A percentile compares a stretch with the other conserved stretches of the same genome.
These are phyloP conservation scores for Rhizopogon salebrosus DNA, from an alignment of 768 basidiomycete species.

Conservation along the genomic window DNA sequence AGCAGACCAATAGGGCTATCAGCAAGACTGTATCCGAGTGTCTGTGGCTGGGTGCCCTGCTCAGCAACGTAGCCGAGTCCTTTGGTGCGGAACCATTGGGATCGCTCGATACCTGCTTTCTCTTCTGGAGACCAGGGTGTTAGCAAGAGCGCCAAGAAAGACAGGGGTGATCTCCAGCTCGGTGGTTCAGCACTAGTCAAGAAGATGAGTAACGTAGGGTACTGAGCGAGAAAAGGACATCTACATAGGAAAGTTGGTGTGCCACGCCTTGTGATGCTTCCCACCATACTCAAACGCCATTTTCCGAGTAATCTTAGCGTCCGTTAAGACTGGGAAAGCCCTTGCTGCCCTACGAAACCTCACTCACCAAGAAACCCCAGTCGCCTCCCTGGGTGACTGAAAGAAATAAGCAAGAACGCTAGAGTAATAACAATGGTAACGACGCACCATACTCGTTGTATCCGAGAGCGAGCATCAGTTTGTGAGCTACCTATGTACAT, in stretches of 20 bases:
- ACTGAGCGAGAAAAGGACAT: not conserved
- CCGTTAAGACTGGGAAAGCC: not conserved
- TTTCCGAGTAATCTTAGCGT: constrained; percentile 20
- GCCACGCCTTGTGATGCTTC: constrained; percentile 28
- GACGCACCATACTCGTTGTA: constrained; percentile 3
- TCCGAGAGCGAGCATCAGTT: constrained; percentile 36
- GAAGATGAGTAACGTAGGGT: not conserved
- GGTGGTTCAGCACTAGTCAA: not conserved
- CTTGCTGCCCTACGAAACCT: not conserved
- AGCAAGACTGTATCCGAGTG: constrained; percentile 42
- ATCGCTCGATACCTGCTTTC: constrained; percentile 26
- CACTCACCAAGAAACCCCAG: constrained; percentile 35
- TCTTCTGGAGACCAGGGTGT: constrained; percentile 26
- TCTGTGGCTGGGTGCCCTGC: constrained; percentile 42
- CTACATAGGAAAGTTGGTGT: constrained; percentile 27
- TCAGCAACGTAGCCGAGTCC: constrained; percentile 34
- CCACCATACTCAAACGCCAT: constrained; percentile 21
- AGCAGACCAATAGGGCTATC: constrained; percentile 50
- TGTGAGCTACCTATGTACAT: constrained; percentile 34
- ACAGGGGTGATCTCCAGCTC: constrained; percentile 13
- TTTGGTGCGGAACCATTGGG: constrained; percentile 21
- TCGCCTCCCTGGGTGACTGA: constrained; percentile 45
- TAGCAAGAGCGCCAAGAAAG: constrained; percentile 22
- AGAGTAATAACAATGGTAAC: not conserved
- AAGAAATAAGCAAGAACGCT: not conserved